Percentiles rank a stretch among this genome's conserved stretches.
Evolutionary conservation across 2,329 filamentous ascomycete genomes (phyloP).

Genomic region (Macrophomina phaseolina): DNA sequence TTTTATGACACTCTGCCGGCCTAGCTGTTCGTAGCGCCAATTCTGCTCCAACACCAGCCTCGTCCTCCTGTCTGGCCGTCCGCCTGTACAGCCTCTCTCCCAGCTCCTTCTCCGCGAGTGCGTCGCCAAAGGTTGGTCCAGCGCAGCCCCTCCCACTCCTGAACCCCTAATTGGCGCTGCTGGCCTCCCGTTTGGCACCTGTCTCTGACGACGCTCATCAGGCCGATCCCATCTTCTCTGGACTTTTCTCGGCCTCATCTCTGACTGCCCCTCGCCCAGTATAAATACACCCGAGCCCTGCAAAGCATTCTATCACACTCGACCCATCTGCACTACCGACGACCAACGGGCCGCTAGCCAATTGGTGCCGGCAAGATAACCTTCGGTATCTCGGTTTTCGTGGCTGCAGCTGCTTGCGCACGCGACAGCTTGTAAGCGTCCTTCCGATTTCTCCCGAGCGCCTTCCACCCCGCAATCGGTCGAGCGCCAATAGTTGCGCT

Average conservation of each 20-base stretch:
- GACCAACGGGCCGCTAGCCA: background rate
- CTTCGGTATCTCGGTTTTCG: background rate
- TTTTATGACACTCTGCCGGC: constrained; percentile 2
- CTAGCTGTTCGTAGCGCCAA: background rate
- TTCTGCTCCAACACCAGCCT: background rate
- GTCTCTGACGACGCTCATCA: constrained; percentile 18
- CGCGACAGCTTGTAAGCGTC: constrained; percentile 7
- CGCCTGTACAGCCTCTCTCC: background rate
- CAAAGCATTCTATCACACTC: background rate
- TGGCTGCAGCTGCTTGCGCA: constrained; percentile 21
- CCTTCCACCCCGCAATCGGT: constrained; percentile 15
- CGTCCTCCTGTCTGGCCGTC: background rate
- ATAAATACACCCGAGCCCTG: background rate
- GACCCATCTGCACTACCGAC: background rate
- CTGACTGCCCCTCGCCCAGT: background rate
- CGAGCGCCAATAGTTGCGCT: constrained; percentile 18
- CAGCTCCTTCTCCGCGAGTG: background rate
- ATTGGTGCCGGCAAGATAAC: constrained; percentile 2
- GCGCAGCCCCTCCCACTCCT: constrained; percentile 13
- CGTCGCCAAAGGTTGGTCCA: constrained; percentile 17
- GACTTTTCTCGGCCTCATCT: constrained; percentile 15
- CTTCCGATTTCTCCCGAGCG: constrained; percentile 24
- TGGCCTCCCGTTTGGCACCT: background rate
- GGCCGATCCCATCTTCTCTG: constrained; percentile 10
- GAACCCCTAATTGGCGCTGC: constrained; percentile 7